A percentile compares a stretch with the other conserved stretches of the same genome.
These are phyloP conservation scores for Metschnikowia noctiluminum DNA, from an alignment of 805 yeast species.

Conservation along the genomic window DNA sequence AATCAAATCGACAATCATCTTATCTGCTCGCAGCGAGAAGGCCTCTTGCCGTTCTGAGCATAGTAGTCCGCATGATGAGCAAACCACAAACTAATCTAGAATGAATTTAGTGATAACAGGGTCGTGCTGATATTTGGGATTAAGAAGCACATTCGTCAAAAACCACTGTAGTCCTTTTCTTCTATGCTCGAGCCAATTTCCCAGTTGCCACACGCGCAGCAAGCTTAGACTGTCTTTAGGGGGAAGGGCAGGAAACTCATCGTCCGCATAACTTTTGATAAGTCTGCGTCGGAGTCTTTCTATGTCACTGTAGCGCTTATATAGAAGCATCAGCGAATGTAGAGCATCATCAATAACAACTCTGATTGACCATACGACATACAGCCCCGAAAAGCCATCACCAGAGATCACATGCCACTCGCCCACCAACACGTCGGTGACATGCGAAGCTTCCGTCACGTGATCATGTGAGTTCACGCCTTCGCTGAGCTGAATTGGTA, in stretches of 20 bases:
- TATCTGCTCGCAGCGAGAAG: no score
- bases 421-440: slow-evolving; percentile 42
- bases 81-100: slow-evolving; percentile 6
- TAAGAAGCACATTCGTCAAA: slow-evolving; percentile 50
- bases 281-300: slow-evolving; percentile 44
- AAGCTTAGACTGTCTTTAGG: slow-evolving; percentile 45
- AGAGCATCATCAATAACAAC: slow-evolving; percentile 35
- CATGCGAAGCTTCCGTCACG: slow-evolving; percentile 25
- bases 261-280: slow-evolving; percentile 33
- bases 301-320: slow-evolving; percentile 67
- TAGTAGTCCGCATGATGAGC: no score
- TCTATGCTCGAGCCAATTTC: slow-evolving; percentile 50
- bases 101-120: slow-evolving; percentile 41
- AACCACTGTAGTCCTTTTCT: slow-evolving; percentile 60
- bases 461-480: slow-evolving; percentile 18
- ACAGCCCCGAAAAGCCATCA: slow-evolving; percentile 31
- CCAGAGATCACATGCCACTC: slow-evolving; percentile 38
- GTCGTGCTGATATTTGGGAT: slow-evolving; percentile 42
- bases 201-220: slow-evolving; percentile 36
- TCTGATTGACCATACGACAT: slow-evolving; percentile 39
- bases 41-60: no score
- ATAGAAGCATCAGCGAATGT: slow-evolving; percentile 42
- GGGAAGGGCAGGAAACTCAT: slow-evolving; percentile 49
- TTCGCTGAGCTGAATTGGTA: slow-evolving; percentile 36
- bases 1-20: no score